Conservation (phyloP, 2,329 filamentous ascomycete genomes). For the Ophiocordyceps robertsii region DNA sequence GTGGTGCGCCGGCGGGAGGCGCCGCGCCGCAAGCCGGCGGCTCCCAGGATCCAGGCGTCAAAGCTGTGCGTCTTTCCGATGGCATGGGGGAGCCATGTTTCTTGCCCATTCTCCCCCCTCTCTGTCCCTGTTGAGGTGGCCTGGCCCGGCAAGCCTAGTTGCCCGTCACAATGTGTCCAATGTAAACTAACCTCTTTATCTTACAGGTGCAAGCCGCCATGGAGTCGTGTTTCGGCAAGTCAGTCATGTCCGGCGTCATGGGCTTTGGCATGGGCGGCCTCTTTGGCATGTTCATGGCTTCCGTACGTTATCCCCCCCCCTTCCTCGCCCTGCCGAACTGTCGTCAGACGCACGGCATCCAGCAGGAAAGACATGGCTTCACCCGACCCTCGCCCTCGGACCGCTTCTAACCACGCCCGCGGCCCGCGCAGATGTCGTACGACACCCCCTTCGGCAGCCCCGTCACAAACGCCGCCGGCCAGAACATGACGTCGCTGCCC, state of each 20-base stretch:
- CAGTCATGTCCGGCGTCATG: constrained; percentile 79
- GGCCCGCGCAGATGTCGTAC: constrained; percentile 70
- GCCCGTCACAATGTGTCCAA: neutral
- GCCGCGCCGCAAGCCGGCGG: constrained; percentile 13
- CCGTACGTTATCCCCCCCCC: constrained; percentile 43
- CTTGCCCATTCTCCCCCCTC: neutral
- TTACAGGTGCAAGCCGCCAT: constrained; percentile 65
- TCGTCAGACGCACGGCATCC: neutral
- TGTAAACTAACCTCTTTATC: neutral
- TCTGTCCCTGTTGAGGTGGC: neutral
- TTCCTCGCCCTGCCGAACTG: neutral
- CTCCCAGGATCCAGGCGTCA: constrained; percentile 37
- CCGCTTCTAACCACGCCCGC: neutral
- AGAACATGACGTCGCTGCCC: constrained; percentile 49
- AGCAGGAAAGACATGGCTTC: neutral
- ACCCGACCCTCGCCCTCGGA: neutral
- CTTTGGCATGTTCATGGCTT: constrained; percentile 97
- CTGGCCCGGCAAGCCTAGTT: neutral
- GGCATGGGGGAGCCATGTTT: too few species aligned
- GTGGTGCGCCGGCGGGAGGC: constrained; percentile 12
- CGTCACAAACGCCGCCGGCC: constrained; percentile 21
- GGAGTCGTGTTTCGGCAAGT: constrained; percentile 87
- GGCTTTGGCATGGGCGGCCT: constrained; percentile 88
- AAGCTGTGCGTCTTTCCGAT: constrained; percentile 24
- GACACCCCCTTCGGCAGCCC: constrained; percentile 67